Percentiles rank a stretch among this genome's conserved stretches.
Conservation (phyloP, 805 yeast genomes). For the Candida berthetii region DNA sequence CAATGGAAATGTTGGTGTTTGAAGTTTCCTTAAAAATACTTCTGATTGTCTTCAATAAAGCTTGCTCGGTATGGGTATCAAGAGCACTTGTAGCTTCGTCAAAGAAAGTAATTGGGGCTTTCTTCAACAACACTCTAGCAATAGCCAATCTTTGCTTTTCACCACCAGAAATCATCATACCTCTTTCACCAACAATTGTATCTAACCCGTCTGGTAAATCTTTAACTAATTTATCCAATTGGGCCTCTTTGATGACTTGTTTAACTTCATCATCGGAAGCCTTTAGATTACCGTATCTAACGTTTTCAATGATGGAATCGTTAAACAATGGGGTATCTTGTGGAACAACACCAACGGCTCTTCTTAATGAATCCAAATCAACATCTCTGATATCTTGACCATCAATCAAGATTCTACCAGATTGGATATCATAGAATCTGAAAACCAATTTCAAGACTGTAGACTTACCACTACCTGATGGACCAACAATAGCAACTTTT, state of each 20-base stretch:
- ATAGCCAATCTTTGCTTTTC: slow-evolving; percentile 95
- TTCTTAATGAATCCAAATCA: slow-evolving; percentile 68
- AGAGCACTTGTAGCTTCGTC: slow-evolving; percentile 97
- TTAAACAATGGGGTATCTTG: slow-evolving; percentile 96
- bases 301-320: slow-evolving; percentile 82
- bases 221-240: slow-evolving; percentile 52
- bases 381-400: slow-evolving; percentile 82
- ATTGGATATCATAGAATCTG: slow-evolving; percentile 79
- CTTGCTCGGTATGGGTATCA: slow-evolving; percentile 94
- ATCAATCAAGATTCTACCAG: slow-evolving; percentile 77
- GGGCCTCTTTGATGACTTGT: slow-evolving; percentile 61
- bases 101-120: slow-evolving; percentile 85
- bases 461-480: slow-evolving; percentile 94
- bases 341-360: slow-evolving; percentile 85
- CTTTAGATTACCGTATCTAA: slow-evolving; percentile 73
- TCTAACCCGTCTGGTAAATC: slow-evolving; percentile 79
- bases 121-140: slow-evolving; percentile 81
- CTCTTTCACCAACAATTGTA: slow-evolving; percentile 93
- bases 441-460: slow-evolving; percentile 80
- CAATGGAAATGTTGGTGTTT: slow-evolving; percentile 84
- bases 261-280: slow-evolving; percentile 71
- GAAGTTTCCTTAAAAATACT: slow-evolving; percentile 48
- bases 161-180: slow-evolving; percentile 99
- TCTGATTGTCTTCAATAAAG: slow-evolving; percentile 69
- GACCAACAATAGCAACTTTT: slow-evolving; percentile 93